phyloP scores from a whole-genome alignment of 2,329 filamentous ascomycete genomes.

The Fusarium sulawesiense region DNA sequence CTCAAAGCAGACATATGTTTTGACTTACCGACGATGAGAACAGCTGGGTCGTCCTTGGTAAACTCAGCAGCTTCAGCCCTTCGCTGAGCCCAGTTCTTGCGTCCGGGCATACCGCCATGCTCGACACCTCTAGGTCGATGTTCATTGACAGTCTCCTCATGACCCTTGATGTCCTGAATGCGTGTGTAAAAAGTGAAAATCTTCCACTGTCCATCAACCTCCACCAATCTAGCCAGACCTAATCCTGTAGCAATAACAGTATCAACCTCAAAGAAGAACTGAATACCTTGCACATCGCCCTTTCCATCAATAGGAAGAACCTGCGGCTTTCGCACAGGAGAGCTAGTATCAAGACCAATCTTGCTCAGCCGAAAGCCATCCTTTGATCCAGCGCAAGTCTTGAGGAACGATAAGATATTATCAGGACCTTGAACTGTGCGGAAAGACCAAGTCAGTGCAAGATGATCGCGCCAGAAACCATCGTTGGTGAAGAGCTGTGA shows the following conservation, averaged over 20 bases:
- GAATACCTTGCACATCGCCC: conserved; percentile 63
- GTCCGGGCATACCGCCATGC: conserved; percentile 62
- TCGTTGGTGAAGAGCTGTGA: conserved; percentile 49
- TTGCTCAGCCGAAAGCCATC: conserved; percentile 56
- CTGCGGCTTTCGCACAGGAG: conserved; percentile 57
- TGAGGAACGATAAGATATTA: conserved; percentile 56
- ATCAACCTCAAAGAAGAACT: conserved; percentile 66
- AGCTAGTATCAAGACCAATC: conserved; percentile 60
- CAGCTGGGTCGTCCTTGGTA: conserved; percentile 62
- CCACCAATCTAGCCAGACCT: conserved; percentile 66
- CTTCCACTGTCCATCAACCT: conserved; percentile 64
- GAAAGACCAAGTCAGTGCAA: conserved; percentile 67
- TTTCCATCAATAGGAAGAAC: conserved; percentile 60
- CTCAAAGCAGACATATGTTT: too few relatives aligned
- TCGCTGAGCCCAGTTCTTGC: conserved; percentile 71
- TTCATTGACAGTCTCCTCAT: conserved; percentile 61
- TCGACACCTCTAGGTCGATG: conserved; percentile 66
- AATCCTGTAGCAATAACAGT: conserved; percentile 65
- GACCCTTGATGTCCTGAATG: conserved; percentile 64
- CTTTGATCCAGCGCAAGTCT: conserved; percentile 44
- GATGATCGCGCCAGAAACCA: conserved; percentile 69
- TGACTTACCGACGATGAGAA: conserved; percentile 69
- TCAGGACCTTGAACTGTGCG: conserved; percentile 60
- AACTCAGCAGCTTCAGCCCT: conserved; percentile 62
- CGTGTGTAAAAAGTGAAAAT: conserved; percentile 73